Evolutionary conservation across 192 early-diverging fungal species (phyloP).

Genomic region (Dimargaris cristalligena): DNA sequence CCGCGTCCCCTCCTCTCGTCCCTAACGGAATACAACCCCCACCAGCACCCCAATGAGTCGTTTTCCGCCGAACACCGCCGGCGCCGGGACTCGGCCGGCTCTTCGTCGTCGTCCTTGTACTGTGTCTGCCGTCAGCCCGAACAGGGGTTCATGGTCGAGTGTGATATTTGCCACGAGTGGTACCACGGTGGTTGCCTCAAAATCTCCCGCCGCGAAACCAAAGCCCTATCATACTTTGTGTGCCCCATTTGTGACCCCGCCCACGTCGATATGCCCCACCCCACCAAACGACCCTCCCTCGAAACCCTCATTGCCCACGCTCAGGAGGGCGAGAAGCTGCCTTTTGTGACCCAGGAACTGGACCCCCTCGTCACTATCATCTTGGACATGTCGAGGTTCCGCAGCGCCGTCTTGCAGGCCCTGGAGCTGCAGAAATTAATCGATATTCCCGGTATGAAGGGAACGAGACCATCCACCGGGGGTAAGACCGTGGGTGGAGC

Average conservation of each 20-base stretch:
- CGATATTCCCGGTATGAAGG: neutral
- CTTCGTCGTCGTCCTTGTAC: slow-evolving; percentile 14
- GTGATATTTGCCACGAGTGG: slow-evolving; percentile 47
- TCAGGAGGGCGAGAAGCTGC: slow-evolving; percentile 22
- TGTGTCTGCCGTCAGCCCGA: slow-evolving; percentile 47
- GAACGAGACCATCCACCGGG: too few relatives aligned
- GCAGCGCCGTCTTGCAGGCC: slow-evolving; percentile 5
- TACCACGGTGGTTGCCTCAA: slow-evolving; percentile 43
- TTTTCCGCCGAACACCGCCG: neutral
- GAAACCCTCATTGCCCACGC: slow-evolving; percentile 22
- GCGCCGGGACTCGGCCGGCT: neutral
- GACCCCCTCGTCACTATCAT: slow-evolving; percentile 29
- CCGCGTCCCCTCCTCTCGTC: slow-evolving; percentile 3
- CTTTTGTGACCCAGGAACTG: slow-evolving; percentile 26
- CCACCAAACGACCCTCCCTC: slow-evolving; percentile 17
- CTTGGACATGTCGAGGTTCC: slow-evolving; percentile 19
- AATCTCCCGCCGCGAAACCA: slow-evolving; percentile 24
- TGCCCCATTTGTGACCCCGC: slow-evolving; percentile 37
- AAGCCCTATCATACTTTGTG: slow-evolving; percentile 25
- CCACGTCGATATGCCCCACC: slow-evolving; percentile 17
- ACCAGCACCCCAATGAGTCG: neutral
- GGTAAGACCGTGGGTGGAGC: slow-evolving; percentile 4
- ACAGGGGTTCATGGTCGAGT: slow-evolving; percentile 47
- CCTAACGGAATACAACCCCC: neutral
- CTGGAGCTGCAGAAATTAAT: neutral